Evolutionary conservation across 2,329 filamentous ascomycete genomes (phyloP), one percentile per base, ranked within the genome.

Genomic region (Ophiocordyceps camponoti-saundersi): DNA sequence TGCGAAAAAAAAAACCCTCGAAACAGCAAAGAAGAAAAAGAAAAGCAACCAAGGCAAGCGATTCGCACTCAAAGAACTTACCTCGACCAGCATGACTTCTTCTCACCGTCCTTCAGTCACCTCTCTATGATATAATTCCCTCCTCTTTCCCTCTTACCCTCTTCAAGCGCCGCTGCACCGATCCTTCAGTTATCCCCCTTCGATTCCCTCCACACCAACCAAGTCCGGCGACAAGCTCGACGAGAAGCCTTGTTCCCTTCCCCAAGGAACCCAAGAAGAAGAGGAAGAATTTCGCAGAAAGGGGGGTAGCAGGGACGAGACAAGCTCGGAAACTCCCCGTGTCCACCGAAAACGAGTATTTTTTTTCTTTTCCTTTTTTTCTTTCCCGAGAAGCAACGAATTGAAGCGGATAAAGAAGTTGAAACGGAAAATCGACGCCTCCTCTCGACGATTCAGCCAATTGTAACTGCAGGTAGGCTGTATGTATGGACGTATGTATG

Each of bases 81-180:
- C 61, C 55, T 63, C 61, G 48, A 62, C 60, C 60, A 64, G 57
- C 61, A 63, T 62, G 47, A 53, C 42, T 20, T 20, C 22, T 44
- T 18, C 44, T 45, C 55, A 52, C 56, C 51, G 23, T 49, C 55
- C 53, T n/a, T 20, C 15, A 15, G 16, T 34, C 32, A 34, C 32
- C 32, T 34, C 16, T 16, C 16, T 34, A 34, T 10, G 16, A 34
- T 32, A 29, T 26, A 26, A 26, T 8, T 26, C 44, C 45, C 53
- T 50, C 50, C 52, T 49, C 44, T 44, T 48, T 48, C 20, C 32
- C 32, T 12, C 13, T 34, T 15, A 6, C 23, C 23, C 23, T 4
- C 23, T 8, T 26, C 23, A 26, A 29, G 26, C 26, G 26, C 26
- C 3, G 26, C 26, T 10, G 7, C 26, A 29, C 23, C 8, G 4